Percentiles rank a stretch among this genome's conserved stretches.
Evolutionary conservation across 2,329 filamentous ascomycete species (phyloP).

Genomic region (Volutella citrinella): DNA sequence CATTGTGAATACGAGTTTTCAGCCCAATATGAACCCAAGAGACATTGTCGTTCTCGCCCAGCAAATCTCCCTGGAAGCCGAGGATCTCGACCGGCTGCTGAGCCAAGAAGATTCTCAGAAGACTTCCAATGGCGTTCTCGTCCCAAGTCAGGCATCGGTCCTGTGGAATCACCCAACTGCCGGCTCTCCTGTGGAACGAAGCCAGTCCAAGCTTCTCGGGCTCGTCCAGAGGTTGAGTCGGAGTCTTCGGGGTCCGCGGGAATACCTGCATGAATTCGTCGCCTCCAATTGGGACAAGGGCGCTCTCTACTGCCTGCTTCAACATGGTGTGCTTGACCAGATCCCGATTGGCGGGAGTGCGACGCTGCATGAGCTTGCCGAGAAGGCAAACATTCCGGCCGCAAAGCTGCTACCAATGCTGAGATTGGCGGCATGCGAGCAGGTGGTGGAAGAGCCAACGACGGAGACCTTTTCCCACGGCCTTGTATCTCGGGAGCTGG

Average conservation of each 20-base stretch:
- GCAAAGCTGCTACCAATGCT: constrained; percentile 15
- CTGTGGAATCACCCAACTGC: constrained; percentile 5
- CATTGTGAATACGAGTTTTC: constrained; percentile 6
- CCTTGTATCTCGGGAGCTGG: constrained; percentile 7
- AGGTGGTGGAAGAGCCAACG: constrained; percentile 9
- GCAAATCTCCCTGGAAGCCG: constrained; percentile 10
- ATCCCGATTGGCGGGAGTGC: constrained; percentile 8
- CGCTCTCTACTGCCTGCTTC: constrained; percentile 14
- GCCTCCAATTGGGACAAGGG: constrained; percentile 31
- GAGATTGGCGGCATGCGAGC: constrained; percentile 12
- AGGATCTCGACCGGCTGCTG: constrained; percentile 3
- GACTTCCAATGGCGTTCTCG: neutral
- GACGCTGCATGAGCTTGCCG: constrained; percentile 8
- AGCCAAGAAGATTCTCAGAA: neutral
- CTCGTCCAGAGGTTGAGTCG: constrained; percentile 8
- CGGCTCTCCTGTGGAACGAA: constrained; percentile 4
- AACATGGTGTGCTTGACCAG: constrained; percentile 11
- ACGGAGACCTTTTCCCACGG: constrained; percentile 10
- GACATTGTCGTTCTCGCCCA: constrained; percentile 8
- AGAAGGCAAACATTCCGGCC: constrained; percentile 6
- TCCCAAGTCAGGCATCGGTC: neutral
- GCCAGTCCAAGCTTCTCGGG: constrained; percentile 9
- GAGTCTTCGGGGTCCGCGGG: constrained; percentile 5
- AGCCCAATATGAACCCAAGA: constrained; percentile 11
- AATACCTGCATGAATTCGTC: constrained; percentile 37